These are phyloP conservation scores for Fusarium torreyae DNA, from an alignment of 2,329 filamentous ascomycete species.

Conservation along the genomic window DNA sequence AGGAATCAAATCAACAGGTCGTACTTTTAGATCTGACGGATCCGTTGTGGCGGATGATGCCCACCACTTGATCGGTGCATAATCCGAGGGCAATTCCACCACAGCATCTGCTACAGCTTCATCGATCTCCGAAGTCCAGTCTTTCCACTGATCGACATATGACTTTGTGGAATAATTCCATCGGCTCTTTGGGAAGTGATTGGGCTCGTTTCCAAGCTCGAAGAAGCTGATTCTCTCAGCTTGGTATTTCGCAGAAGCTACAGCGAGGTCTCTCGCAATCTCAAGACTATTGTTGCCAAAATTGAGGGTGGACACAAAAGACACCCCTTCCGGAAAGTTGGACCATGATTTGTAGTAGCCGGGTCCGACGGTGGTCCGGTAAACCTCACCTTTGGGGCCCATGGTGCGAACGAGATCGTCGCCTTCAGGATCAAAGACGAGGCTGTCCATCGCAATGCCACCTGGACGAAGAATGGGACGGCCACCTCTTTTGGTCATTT, in stretches of 20 bases:
- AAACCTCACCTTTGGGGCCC: conserved; percentile 24
- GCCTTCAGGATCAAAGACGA: conserved; percentile 35
- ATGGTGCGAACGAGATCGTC: conserved; percentile 34
- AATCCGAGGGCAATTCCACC: not conserved
- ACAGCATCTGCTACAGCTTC: not conserved
- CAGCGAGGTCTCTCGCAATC: conserved; percentile 33
- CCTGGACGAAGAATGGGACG: conserved; percentile 34
- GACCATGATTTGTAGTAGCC: conserved; percentile 18
- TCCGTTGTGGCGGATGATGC: conserved; percentile 41
- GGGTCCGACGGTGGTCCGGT: conserved; percentile 15
- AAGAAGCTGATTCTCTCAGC: conserved; percentile 32
- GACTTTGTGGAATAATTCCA: conserved; percentile 29
- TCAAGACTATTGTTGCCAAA: conserved; percentile 39
- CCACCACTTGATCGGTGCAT: conserved; percentile 25
- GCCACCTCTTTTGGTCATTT: conserved; percentile 28
- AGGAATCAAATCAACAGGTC: conserved; percentile 36
- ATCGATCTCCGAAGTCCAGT: conserved; percentile 17
- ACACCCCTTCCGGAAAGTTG: conserved; percentile 34
- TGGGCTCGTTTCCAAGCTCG: conserved; percentile 41
- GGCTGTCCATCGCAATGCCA: conserved; percentile 42
- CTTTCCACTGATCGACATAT: conserved; percentile 32
- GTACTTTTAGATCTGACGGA: conserved; percentile 29
- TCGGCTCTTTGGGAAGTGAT: conserved; percentile 21
- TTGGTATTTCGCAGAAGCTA: conserved; percentile 27
- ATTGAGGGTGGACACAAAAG: conserved; percentile 40